Evolutionary conservation across 164 flowering plant genomes (phyloP).

Genomic region (Vitis rotundifolia): DNA sequence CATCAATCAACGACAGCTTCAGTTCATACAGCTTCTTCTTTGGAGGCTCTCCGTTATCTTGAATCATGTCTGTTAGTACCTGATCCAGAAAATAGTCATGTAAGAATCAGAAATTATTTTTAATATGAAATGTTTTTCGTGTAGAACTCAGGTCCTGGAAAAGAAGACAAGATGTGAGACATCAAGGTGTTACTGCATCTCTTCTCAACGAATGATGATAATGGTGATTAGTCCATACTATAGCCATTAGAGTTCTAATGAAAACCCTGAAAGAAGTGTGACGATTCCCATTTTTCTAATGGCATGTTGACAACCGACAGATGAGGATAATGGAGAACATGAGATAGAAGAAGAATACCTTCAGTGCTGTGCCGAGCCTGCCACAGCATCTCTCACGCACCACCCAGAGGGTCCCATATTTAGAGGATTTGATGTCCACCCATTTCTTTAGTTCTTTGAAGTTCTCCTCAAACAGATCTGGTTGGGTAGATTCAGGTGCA

Average conservation of each 20-base stretch:
- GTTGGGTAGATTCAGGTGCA: constrained; percentile 20
- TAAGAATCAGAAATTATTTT: not conserved
- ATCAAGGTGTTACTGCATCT: no score
- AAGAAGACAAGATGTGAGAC: not conserved
- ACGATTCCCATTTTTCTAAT: no score
- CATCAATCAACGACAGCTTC: constrained; percentile 69
- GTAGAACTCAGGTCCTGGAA: not conserved
- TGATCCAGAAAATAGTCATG: constrained; percentile 22
- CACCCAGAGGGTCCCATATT: constrained; percentile 65
- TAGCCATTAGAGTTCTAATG: no score
- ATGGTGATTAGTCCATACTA: no score
- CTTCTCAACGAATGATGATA: no score
- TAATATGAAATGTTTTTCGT: not conserved
- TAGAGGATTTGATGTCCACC: constrained; percentile 84
- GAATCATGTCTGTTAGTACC: constrained; percentile 74
- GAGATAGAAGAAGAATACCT: constrained; percentile 48
- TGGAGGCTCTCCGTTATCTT: constrained; percentile 72
- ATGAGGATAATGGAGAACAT: not conserved
- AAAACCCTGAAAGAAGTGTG: not conserved
- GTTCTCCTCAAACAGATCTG: constrained; percentile 75
- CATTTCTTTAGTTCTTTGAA: constrained; percentile 83
- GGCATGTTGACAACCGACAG: not conserved
- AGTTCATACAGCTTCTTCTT: constrained; percentile 81
- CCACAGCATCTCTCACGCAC: constrained; percentile 62
- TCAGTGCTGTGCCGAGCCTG: constrained; percentile 81